Evolutionary conservation across 1,139 yeast species (phyloP), one percentile per base, ranked within the genome.

Genomic region (Yamadazyma mexicana): DNA sequence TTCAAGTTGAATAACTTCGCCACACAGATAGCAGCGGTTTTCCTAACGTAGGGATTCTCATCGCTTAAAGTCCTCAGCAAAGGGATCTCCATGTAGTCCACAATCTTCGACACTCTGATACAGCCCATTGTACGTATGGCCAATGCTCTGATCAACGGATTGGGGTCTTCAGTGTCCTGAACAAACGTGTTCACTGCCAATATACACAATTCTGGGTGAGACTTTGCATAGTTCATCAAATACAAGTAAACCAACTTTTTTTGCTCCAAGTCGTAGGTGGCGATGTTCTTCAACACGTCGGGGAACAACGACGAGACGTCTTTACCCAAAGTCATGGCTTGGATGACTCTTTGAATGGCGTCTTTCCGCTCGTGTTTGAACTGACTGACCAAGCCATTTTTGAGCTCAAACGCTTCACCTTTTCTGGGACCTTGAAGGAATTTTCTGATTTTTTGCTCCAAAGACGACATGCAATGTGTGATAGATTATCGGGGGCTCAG

Each of bases 111-210:
- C 20, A 94, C 98, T 35, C 98, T 71, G 39, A 94, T 89, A 67
- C 98, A 92, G 1, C 98, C 98, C 99, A 94, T 94, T 10, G 99
- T 94, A 56, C 98, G 78, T 44, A 94, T 91, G 0, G 99, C 98
- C 62, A 94, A 76, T 0, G 98, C 97, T 43, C 98, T 75, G 24
- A 94, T 91, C 55, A 94, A 73, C 1, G 99, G 99, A 57, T 94
- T 94, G 33, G 97, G 96, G 59, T 92, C 98, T 59, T 88, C 96
- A 1, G 97, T 83, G 63, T 94, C 99, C 55, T 85, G 84, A 22
- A 94, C 96, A 74, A 94, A 94, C 1, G 99, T 94, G 61, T 94
- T 94, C 39, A 94, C 98, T 2, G 98, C 99, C 54, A 94, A 73
- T 50, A 94, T 89, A 59, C 96, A 89, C 46, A 94, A 74, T 64